These are phyloP conservation scores for Cladosporium sp. DNA, from an alignment of 2,329 filamentous ascomycete genomes.

Conservation along the genomic window DNA sequence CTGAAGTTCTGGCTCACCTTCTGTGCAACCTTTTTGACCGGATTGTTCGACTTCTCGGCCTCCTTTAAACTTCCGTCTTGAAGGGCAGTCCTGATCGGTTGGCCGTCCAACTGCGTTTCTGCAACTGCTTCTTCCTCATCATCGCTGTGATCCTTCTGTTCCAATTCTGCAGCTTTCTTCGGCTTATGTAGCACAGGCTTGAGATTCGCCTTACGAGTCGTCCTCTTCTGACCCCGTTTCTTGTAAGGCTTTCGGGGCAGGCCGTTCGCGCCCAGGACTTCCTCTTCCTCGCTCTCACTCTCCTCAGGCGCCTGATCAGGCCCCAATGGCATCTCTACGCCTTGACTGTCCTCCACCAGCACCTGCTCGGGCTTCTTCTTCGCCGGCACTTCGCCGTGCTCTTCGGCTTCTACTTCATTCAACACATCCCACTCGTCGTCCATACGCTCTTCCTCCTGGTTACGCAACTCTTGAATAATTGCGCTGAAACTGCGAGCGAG, in stretches of 20 bases:
- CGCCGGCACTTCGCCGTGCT: conserved; percentile 5
- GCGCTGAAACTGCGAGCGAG: conserved; percentile 66
- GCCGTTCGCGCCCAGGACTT: conserved; percentile 46
- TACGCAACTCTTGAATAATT: conserved; percentile 64
- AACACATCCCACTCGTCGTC: conserved; percentile 71
- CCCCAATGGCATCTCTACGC: conserved; percentile 38
- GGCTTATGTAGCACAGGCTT: conserved; percentile 28
- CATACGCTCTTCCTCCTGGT: conserved; percentile 61
- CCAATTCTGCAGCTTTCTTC: conserved; percentile 22
- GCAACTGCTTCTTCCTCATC: conserved; percentile 13
- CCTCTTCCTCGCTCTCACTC: conserved; percentile 57
- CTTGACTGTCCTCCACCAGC: conserved; percentile 39
- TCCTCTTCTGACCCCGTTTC: conserved; percentile 79
- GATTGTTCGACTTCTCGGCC: neutral
- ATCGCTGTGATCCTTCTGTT: conserved; percentile 1
- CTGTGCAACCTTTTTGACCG: conserved; percentile 33
- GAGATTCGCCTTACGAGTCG: conserved; percentile 61
- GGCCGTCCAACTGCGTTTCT: conserved; percentile 17
- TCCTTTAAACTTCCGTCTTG: neutral
- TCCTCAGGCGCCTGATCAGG: conserved; percentile 35
- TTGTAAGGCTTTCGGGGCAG: conserved; percentile 57
- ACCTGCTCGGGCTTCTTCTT: conserved; percentile 20
- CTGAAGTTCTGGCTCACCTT: conserved; percentile 46
- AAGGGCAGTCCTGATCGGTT: too few species aligned
- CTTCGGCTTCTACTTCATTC: conserved; percentile 59